These are phyloP conservation scores for Biscogniauxia sp. DNA, from an alignment of 2,329 filamentous ascomycete species.

Conservation along the genomic window DNA sequence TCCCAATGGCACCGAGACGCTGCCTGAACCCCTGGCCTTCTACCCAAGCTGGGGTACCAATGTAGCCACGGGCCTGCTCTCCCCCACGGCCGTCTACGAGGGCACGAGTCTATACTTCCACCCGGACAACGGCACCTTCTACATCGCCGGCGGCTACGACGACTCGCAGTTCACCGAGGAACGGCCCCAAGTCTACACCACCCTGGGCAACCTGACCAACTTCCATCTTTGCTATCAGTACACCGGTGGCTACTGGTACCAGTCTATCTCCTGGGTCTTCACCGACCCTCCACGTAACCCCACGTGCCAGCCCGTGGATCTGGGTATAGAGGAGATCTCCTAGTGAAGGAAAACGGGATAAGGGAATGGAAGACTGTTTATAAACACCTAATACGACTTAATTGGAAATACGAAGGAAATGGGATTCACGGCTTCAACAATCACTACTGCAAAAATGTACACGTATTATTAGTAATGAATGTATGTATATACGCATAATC, in stretches of 20 bases:
- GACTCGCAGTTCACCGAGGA: constrained; percentile 21
- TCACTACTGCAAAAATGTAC: not conserved
- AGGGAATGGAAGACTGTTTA: no score
- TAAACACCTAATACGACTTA: not conserved
- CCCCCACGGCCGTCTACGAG: constrained; percentile 11
- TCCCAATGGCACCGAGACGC: constrained; percentile 5
- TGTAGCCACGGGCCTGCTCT: constrained; percentile 20
- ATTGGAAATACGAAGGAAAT: not conserved
- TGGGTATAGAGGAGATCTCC: constrained; percentile 15
- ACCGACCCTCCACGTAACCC: constrained; percentile 24
- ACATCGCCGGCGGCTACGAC: constrained; percentile 20
- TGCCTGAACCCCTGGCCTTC: constrained; percentile 15
- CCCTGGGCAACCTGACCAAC: constrained; percentile 17
- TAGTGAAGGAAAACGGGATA: not conserved
- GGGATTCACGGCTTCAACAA: not conserved
- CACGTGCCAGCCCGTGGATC: constrained; percentile 23
- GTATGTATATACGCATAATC: not conserved
- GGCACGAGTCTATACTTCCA: constrained; percentile 12
- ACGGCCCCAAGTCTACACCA: constrained; percentile 6
- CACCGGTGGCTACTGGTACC: constrained; percentile 24
- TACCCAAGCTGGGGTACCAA: constrained; percentile 18
- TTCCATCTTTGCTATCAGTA: constrained; percentile 28
- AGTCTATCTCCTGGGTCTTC: constrained; percentile 25
- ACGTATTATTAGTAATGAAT: not conserved
- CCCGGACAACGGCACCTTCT: constrained; percentile 20